Percentiles rank a stretch among this genome's conserved stretches.
Evolutionary conservation across 768 basidiomycete species (phyloP).

Genomic region (Galerina marginata): DNA sequence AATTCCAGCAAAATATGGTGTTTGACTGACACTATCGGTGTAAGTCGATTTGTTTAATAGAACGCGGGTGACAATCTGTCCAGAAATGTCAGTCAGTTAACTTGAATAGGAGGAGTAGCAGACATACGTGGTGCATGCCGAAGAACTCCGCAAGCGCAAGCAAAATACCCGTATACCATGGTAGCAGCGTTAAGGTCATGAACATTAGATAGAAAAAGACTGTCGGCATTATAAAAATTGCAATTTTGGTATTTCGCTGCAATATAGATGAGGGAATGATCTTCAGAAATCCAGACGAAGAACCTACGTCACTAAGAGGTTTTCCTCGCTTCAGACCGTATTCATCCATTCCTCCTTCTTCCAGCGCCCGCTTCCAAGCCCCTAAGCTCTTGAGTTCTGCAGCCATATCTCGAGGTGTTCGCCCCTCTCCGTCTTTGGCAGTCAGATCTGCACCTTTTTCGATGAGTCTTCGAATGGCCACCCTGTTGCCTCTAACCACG

Average conservation of each 20-base stretch:
- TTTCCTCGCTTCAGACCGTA: slow-evolving; percentile 70
- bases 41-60: slow-evolving; percentile 82
- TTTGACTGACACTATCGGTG: slow-evolving; percentile 82
- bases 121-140: slow-evolving; percentile 88
- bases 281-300: neutral
- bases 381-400: slow-evolving; percentile 89
- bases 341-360: slow-evolving; percentile 85
- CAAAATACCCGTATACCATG: slow-evolving; percentile 89
- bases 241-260: slow-evolving; percentile 82
- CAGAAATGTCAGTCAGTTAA: slow-evolving; percentile 16
- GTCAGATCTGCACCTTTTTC: slow-evolving; percentile 86
- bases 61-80: slow-evolving; percentile 81
- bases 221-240: slow-evolving; percentile 79
- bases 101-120: slow-evolving; percentile 7
- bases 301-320: slow-evolving; percentile 70
- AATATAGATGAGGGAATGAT: neutral
- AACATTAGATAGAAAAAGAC: slow-evolving; percentile 85
- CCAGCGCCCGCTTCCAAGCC: slow-evolving; percentile 87
- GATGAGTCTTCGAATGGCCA: slow-evolving; percentile 82
- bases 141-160: slow-evolving; percentile 89
- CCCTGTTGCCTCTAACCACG: slow-evolving; percentile 91
- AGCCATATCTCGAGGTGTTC: slow-evolving; percentile 95
- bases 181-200: slow-evolving; percentile 79
- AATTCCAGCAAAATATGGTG: slow-evolving; percentile 93
- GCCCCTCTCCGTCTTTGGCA: slow-evolving; percentile 81